Evolutionary conservation across 2,329 filamentous ascomycete species (phyloP).

Genomic region (Podosphaera fusca): DNA sequence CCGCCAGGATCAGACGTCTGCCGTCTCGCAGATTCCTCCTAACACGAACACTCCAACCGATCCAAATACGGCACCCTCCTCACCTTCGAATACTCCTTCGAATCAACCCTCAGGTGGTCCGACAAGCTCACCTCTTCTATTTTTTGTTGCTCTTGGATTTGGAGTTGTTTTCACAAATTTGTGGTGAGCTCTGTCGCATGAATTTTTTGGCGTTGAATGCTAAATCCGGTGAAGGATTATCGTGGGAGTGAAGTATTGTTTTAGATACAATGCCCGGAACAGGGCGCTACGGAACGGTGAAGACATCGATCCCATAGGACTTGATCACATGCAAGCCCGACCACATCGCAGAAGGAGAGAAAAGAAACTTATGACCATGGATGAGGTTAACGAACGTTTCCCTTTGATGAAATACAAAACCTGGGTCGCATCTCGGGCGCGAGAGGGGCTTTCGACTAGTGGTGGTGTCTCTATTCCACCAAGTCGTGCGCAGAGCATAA

Average conservation of each 20-base stretch:
- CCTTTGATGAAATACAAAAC: constrained; percentile 90
- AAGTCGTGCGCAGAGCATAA: constrained; percentile 52
- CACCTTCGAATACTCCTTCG: constrained; percentile 5
- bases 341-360: constrained; percentile 72
- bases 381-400: constrained; percentile 95
- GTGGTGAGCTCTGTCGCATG: constrained; percentile 41
- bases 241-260: constrained; percentile 97
- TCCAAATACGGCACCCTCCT: constrained; percentile 4
- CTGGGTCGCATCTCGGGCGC: constrained; percentile 68
- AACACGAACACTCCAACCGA: constrained; percentile 3
- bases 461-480: constrained; percentile 60
- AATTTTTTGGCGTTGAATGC: constrained; percentile 46
- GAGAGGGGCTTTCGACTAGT: constrained; percentile 58
- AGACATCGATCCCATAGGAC: constrained; percentile 70
- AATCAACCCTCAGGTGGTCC: constrained; percentile 17
- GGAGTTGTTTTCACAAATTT: constrained; percentile 97
- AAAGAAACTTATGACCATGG: constrained; percentile 98
- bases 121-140: constrained; percentile 55
- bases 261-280: constrained; percentile 89
- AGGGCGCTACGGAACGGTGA: constrained; percentile 53
- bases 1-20: constrained; percentile 5
- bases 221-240: constrained; percentile 55
- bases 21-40: constrained; percentile 4
- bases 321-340: constrained; percentile 56
- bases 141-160: constrained; percentile 90